Evolutionary conservation across 2,329 filamentous ascomycete species (phyloP).

Genomic region (Xylaria sp.): DNA sequence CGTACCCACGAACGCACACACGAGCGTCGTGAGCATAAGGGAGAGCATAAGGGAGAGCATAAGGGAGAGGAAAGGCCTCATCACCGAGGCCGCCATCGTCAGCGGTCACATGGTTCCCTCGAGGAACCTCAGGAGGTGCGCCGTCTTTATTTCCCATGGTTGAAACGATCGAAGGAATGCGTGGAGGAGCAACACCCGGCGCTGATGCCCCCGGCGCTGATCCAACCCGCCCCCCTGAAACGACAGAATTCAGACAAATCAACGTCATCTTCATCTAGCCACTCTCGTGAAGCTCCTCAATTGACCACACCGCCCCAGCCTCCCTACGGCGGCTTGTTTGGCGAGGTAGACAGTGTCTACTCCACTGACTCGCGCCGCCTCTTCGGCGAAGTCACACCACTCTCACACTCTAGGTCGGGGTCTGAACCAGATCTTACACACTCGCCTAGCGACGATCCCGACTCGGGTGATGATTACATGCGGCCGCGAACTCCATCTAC

Average conservation of each 20-base stretch:
- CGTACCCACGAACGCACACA: slow-evolving; percentile 39
- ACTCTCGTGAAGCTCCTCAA: slow-evolving; percentile 29
- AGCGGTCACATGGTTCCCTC: slow-evolving; percentile 32
- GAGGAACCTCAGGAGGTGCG: slow-evolving; percentile 31
- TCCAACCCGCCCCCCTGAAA: slow-evolving; percentile 31
- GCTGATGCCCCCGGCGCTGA: slow-evolving; percentile 26
- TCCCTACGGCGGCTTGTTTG: slow-evolving; percentile 38
- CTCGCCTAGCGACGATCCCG: slow-evolving; percentile 40
- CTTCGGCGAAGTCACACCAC: slow-evolving; percentile 40
- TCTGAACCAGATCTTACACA: slow-evolving; percentile 42
- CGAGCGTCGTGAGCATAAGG: slow-evolving; percentile 35
- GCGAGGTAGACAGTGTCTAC: slow-evolving; percentile 40
- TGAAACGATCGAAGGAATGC: slow-evolving; percentile 36
- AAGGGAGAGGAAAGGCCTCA: slow-evolving; percentile 25
- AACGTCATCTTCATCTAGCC: slow-evolving; percentile 1
- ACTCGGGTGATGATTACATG: slow-evolving; percentile 41
- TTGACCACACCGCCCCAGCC: slow-evolving; percentile 34
- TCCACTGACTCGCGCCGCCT: slow-evolving; percentile 37
- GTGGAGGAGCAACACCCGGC: slow-evolving; percentile 29
- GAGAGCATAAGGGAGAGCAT: slow-evolving; percentile 30
- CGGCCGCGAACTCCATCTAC: slow-evolving; percentile 39
- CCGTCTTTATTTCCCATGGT: slow-evolving; percentile 34
- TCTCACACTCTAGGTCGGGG: slow-evolving; percentile 32
- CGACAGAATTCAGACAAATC: slow-evolving; percentile 36
- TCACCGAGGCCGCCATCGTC: slow-evolving; percentile 23